Base-by-base conservation (phyloP, 2,329 filamentous ascomycete species). In the Cordyceps javanica region DNA sequence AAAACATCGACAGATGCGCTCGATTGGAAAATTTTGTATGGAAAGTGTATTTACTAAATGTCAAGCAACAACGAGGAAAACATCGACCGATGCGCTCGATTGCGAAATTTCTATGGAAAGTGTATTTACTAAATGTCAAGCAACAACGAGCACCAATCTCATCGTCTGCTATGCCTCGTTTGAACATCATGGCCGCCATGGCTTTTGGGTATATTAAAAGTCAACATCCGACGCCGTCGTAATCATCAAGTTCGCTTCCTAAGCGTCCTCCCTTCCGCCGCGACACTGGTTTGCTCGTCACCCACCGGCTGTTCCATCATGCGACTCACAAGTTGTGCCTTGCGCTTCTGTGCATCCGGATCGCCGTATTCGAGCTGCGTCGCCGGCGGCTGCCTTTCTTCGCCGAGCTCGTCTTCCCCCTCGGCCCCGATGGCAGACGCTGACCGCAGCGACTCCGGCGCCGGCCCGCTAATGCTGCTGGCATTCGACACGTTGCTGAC, bases 361-460 rank as follows among this genome's bases (percentile, higher is more conserved):
- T 82, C 78, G 5, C 76, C 72, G 58, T 83, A 84, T 59, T 75
- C 75, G 3, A 85, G 69, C 66, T 85, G 81, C 8, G 81, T 83
- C 2, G 75, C 70, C 0, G 75, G 72, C 7, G 76, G 78, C 7
- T 67, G 64, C 28, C 55, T 55, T 42, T 68, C 67, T 13, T 66
- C 64, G n/a, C 64, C 61, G 13, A 63, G 63, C 30, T 60, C 64
- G n/a, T 64, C 62, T 9, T 66, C 65, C 39, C 50, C 46, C 21
- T 55, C 45, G 13, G n/a, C 52, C n/a, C 55, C 56, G 14, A 55
- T 34, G 9, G 59, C 56, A 7, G 62, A 57, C 4, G 53, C 48
- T 3, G 54, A 53, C 32, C 58, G 26, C 25, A 25, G 56, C 56
- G 36, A 62, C 21, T 65, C 63, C 11, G 70, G 63, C 16, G 67